Percentiles rank a stretch among this genome's conserved stretches.
phyloP scores from a whole-genome alignment of 2,329 filamentous ascomycete genomes.

The Alternaria alternata region DNA sequence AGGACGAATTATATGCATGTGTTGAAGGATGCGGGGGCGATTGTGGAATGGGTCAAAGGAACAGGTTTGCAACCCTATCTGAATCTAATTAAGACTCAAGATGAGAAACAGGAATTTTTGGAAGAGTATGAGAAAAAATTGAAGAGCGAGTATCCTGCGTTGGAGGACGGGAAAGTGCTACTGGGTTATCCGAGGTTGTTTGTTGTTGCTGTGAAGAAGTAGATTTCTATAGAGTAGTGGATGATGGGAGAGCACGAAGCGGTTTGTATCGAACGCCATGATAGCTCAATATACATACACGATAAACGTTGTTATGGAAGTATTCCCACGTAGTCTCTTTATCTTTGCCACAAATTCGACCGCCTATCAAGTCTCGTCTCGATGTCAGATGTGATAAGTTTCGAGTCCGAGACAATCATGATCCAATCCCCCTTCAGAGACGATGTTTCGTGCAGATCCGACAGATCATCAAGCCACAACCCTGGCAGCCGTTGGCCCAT shows the following conservation, averaged over 20 bases:
- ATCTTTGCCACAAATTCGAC: not conserved
- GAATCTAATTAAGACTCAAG: slow-evolving; percentile 56
- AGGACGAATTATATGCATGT: slow-evolving; percentile 63
- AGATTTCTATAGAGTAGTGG: not conserved
- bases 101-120: slow-evolving; percentile 54
- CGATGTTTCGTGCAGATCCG: not conserved
- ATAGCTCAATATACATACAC: not conserved
- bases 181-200: slow-evolving; percentile 66
- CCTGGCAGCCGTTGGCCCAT: not conserved
- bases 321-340: not conserved
- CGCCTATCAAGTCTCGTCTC: not conserved
- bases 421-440: not conserved
- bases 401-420: not conserved
- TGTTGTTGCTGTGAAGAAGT: slow-evolving; percentile 55
- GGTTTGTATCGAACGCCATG: not conserved
- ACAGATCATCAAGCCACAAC: not conserved
- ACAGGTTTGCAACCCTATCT: slow-evolving; percentile 66
- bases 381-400: not conserved
- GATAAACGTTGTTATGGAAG: not conserved
- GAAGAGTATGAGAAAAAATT: slow-evolving; percentile 57
- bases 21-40: slow-evolving; percentile 57
- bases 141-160: slow-evolving; percentile 54
- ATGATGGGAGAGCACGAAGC: not conserved
- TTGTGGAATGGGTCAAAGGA: slow-evolving; percentile 68
- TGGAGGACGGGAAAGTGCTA: slow-evolving; percentile 62